Evolutionary conservation across 106 monocot species (phyloP), one percentile per base, ranked within the genome.

Genomic region (Allium cepa): DNA sequence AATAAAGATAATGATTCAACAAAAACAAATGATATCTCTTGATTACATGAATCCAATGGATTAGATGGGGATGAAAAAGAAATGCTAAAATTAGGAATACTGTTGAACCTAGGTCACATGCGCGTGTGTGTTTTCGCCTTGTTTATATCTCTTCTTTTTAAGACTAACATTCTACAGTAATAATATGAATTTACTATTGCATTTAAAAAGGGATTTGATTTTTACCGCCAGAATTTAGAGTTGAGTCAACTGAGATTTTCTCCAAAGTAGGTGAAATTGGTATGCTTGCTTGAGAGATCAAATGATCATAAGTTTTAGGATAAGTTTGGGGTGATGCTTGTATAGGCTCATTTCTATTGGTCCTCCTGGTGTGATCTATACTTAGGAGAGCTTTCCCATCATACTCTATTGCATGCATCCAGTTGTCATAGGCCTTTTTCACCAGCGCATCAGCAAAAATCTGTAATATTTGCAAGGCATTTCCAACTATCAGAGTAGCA

Each of bases 341-440:
- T 36, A 36, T 36, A 73, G 62, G 15, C 75, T 83, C 79, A 55
- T 72, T 79, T 27, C 59, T 61, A 48, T 26, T 18, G 18, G 74
- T 61, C 63, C 82, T 84, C 70, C 81, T 81, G 15, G 60, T 79
- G 63, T 87, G 71, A 58, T 83, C 85, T 55, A 85, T 76, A 66
- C 73, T 83, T 67, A 90, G 58, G 69, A 94, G 87, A 50, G 83
- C 87, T 60, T 87, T 83, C 6, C 90, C 94, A 69, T 94, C 94
- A 77, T 90, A 94, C 68, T 91, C 90, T 63, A 90, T 72, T 59
- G 81, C 90, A 58, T 88, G 80, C 68, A 72, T 75, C 94, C 90
- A 94, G 66, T 90, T 85, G 62, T 94, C 94, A 75, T 94, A 94
- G 50, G 94, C 90, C 69, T 85, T 87, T 62, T 94, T 94, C 13